Conservation (phyloP, 495 filamentous ascomycete species). For the Aspergillus saccharolyticus region DNA sequence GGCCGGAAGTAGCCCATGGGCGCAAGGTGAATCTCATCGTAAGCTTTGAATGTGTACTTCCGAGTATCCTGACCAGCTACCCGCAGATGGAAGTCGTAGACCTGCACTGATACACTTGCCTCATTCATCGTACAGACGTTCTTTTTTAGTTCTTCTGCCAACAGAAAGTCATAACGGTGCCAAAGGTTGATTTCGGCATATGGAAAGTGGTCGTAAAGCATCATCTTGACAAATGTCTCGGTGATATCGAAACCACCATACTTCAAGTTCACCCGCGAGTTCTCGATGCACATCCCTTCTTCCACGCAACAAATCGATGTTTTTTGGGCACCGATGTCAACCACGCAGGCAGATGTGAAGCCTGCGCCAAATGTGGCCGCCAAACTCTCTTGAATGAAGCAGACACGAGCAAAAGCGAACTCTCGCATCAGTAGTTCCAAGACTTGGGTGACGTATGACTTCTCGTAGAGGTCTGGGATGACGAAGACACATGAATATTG, state of each 20-base stretch:
- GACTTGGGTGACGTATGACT: conserved; percentile 76
- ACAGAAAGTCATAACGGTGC: conserved; percentile 83
- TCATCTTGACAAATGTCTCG: conserved; percentile 92
- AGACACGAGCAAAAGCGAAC: conserved; percentile 80
- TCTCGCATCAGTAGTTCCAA: conserved; percentile 82
- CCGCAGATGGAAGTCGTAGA: conserved; percentile 82
- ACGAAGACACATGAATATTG: conserved; percentile 93
- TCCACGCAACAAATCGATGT: conserved; percentile 97
- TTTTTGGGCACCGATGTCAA: conserved; percentile 96
- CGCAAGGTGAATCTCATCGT: conserved; percentile 87
- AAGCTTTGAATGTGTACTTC: conserved; percentile 90
- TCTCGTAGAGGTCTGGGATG: conserved; percentile 94
- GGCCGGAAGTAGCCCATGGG: conserved; percentile 90
- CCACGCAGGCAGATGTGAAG: conserved; percentile 85
- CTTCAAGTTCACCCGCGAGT: conserved; percentile 89
- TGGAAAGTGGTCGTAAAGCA: conserved; percentile 90
- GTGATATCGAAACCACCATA: conserved; percentile 91
- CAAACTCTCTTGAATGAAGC: conserved; percentile 92
- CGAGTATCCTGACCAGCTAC: conserved; percentile 81
- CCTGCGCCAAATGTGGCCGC: conserved; percentile 95
- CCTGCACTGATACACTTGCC: conserved; percentile 72
- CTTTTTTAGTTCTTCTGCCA: conserved; percentile 92
- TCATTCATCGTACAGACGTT: conserved; percentile 85
- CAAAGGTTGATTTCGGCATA: conserved; percentile 90
- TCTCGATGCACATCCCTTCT: conserved; percentile 89